Evolutionary conservation across 805 yeast species (phyloP), one percentile per base, ranked within the genome.

Genomic region (Metschnikowia anglica): DNA sequence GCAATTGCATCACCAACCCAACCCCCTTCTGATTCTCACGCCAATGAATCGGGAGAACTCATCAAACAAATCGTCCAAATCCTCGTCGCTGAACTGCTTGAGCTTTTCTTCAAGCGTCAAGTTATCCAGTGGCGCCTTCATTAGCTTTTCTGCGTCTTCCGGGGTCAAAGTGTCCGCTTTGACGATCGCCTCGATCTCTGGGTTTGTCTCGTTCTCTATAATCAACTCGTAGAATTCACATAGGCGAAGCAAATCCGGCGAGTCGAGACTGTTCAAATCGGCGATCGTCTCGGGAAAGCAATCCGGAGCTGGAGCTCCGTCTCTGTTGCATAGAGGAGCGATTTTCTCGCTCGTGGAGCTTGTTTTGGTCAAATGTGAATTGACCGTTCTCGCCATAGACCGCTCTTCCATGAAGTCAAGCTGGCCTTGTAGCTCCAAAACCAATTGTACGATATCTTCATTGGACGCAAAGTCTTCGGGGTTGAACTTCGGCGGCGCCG

Each of bases 351-450:
- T 18, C n/a, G 18, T 37, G 13, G 72, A 80, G 12, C 65, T 65
- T 9, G 65, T 62, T 0, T 61, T 59, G 0, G 57, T 52, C 43
- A 80, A 69, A 19, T 73, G 72, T 1, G 85, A 69, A 59, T 89
- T 89, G 49, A 78, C 76, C 3, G 81, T 68, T 61, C 98, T 74
- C 50, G 85, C 74, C 33, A 86, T 75, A 13, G 85, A 77, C 52
- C 95, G 76, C 52, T 86, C 87, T 58, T 90, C 98, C 25, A 85
- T 60, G 18, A 76, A 69, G 40, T 86, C 90, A 56, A 90, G 72
- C 64, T 90, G 97, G 7, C 87, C 86, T 63, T 90, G 97, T 43
- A 90, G 67, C 62, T 90, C 98, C 9, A 87, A 88, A 11, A 89
- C 97, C 34, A 90, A 70, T 58, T 88, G 91, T 3, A 85, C 85